Base-by-base conservation (phyloP, 179 eudicot species). In the Beta lomatogona region DNA sequence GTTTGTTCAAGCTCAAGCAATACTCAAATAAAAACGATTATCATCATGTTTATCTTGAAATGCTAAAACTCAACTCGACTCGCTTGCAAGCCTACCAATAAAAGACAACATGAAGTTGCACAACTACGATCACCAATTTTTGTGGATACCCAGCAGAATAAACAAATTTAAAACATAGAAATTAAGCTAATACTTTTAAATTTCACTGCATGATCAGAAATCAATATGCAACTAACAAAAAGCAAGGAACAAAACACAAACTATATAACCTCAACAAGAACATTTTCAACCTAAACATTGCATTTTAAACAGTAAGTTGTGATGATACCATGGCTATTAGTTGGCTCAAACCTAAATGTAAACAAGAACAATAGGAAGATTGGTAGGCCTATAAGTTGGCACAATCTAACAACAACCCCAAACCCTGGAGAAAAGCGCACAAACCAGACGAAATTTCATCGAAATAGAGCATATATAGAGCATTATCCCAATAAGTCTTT, bases 401-500 rank as follows among this genome's bases (percentile, higher is more conserved):
- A 36, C 41, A 36, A 36, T 36, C 41, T 36, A 1, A 36, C 1
- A 0, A 0, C 41, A 36, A 36, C 41, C 41, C 41, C 41, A 36
- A 36, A 36, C 9, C 9, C 52, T 48, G 9, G 52, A 48, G 9
- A 48, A 48, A 48, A 48, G 9, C 7, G 52, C 52, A 48, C 41
- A 48, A 5, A 48, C 7, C 52, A 48, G 9, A 6, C 7, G 52
- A 48, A 48, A 48, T 64, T 9, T n/a, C 36, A 64, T 21, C 2
- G 14, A 22, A 2, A 25, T 64, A 36, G 41, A 36, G 41, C 4
- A 64, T 25, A 9, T 9, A 6, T 7, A 25, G 41, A 36, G 41
- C 41, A 36, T 36, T 36, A 36, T 36, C 41, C 2, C 55, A 46
- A 46, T 63, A 28, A 82, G 73, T 71, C 85, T 63, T 70, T 79